Conservation (phyloP, 257 asterid species). For the Solanum pimpinellifolium region DNA sequence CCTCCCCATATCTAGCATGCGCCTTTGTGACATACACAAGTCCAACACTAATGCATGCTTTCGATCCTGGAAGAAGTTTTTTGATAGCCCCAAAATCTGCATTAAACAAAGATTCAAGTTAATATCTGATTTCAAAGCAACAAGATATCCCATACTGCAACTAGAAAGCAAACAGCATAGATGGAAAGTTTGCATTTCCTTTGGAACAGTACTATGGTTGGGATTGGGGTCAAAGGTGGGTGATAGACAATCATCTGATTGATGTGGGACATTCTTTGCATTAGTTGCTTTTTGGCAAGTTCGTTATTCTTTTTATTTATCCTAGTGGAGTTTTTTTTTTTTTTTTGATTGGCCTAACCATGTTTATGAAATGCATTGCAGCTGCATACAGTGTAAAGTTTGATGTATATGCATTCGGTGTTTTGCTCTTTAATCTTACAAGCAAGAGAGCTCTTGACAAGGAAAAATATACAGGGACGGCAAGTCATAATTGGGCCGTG, state of each 20-base stretch:
- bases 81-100: conserved; percentile 81
- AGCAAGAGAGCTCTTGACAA: not conserved
- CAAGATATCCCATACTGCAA: not conserved
- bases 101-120: not conserved
- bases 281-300: not conserved
- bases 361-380: not conserved
- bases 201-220: not conserved
- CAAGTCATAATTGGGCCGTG: not conserved
- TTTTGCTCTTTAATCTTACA: not conserved
- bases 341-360: not conserved
- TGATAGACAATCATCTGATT: not conserved
- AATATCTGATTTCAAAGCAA: not conserved
- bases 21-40: conserved; percentile 79
- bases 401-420: not conserved
- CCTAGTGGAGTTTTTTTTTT: not conserved
- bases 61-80: conserved; percentile 68
- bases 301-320: not conserved
- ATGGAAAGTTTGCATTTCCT: not conserved
- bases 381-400: not conserved
- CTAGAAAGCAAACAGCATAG: not conserved
- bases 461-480: not conserved
- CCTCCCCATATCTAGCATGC: conserved; percentile 90
- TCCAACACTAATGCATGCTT: conserved; percentile 58
- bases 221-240: not conserved
- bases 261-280: not conserved